Base-by-base conservation (phyloP, 1,139 yeast genomes). In the Saccharomyces hybrid region DNA sequence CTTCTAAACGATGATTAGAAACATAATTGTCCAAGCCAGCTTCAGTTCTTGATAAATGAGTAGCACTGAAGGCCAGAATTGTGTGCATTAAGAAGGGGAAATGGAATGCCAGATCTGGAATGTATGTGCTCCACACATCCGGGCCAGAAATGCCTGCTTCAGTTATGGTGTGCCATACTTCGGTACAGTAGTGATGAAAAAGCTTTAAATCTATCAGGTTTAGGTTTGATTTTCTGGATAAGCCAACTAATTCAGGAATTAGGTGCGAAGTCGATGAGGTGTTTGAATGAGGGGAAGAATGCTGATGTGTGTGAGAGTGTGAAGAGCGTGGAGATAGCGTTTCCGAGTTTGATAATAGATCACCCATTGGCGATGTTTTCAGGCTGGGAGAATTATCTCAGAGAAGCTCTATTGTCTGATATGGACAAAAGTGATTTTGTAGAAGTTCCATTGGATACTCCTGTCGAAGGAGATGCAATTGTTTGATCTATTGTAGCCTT, bases 1-100 rank as follows among this genome's bases (percentile, higher is more conserved):
- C 96, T 67, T 88, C 95, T 8, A 95, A 89, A 48, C 97, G 73
- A 69, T 91, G 97, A 51, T 83, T 78, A 0, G 96, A 88, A 8
- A 90, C 95, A 60, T 88, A 86, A 63, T 83, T 86, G 63, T 88
- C 96, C 55, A 88, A 76, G 0, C 91, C 90, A 51, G 83, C 76
- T 61, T 84, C 88, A 0, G 87, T 83, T 59, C 96, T 73, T 6
- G 95, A 82, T 49, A 90, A 73, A 71, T 91, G 97, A 0, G 97
- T 88, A 1, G 98, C 98, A 57, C 95, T 83, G 63, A 91, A 88
- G 20, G 96, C 96, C 53, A 91, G 73, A 3, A 91, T 77, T 0
- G 96, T 83, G 70, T 91, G 97, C 97, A 91, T 89, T 61, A 91
- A 75, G 64, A 88, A 90, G 23, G 96, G 96, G 68, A 85, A 84